Evolutionary conservation across 148 eudicot species (phyloP), one percentile per base, ranked within the genome.

Genomic region (Rhododendron ovatum): DNA sequence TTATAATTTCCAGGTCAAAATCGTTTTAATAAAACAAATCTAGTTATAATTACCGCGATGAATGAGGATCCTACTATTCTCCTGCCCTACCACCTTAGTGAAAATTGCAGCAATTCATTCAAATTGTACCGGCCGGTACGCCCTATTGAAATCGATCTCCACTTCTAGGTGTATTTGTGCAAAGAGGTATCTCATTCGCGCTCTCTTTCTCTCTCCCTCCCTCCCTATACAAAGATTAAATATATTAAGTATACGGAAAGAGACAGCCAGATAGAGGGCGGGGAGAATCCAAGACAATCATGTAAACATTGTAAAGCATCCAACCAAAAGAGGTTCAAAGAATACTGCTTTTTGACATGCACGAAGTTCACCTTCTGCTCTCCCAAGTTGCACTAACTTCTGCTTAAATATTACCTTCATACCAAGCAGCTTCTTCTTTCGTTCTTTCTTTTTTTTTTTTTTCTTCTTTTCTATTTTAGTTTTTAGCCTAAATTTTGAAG

Each of bases 281-380:
- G 80, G 79, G 61, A 73, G 85, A 73, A 84, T 84, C 84, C 86
- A 80, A 87, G 86, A 84, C 74, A 85, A 80, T 80, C 45, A 76
- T 75, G 47, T 75, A 30, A 30, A 30, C 30, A 30, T 30, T 30
- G 30, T 30, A 20, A 71, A 87, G 86, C 28, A 59, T 87, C 84
- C 87, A 84, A 80, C 8, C 47, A 75, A 86, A 53, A 87, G 84
- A 83, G 82, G 59, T 53, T 87, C 57, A 11, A 84, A 69, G 75
- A 87, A 50, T 55, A 55, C 41, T 80, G 33, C 86, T 84, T 80
- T 87, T 48, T 65, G 24, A 39, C 75, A 86, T 81, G 26, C 80
- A 81, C 55, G 24, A 39, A 41, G 69, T 69, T 67, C 75, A 39
- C 61, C 61, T 30, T 78, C 84, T 84, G 43, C 83, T 5, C 51